phyloP scores from a whole-genome alignment of 495 filamentous ascomycete species.

The Penicillium roqueforti region DNA sequence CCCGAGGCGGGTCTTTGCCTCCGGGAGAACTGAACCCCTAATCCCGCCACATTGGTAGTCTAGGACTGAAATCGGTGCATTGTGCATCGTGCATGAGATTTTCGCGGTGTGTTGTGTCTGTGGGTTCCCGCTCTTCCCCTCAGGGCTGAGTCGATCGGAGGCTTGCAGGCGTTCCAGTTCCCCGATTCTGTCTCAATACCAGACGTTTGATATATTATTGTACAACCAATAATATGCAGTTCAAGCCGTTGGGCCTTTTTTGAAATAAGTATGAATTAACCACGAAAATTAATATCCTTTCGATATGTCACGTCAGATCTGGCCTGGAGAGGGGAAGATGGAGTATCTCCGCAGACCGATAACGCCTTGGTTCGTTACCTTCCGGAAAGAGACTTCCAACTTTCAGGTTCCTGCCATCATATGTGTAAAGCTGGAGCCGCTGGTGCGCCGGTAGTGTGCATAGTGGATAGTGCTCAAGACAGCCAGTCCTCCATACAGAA shows the following conservation, averaged over 20 bases:
- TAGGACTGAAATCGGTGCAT: background rate
- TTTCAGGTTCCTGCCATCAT: background rate
- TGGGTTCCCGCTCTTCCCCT: constrained; percentile 1
- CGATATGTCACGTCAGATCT: background rate
- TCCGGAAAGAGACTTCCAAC: background rate
- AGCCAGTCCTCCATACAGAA: background rate
- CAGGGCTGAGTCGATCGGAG: constrained; percentile 6
- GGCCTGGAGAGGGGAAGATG: background rate
- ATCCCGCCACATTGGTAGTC: constrained; percentile 18
- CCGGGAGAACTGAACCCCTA: constrained; percentile 4
- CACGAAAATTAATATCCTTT: background rate
- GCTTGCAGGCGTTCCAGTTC: background rate
- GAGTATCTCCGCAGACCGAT: background rate
- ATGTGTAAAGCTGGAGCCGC: background rate
- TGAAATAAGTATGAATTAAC: background rate
- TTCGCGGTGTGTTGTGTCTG: background rate
- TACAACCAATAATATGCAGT: background rate
- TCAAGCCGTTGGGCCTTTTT: background rate
- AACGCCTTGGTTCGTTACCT: background rate
- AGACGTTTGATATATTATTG: background rate
- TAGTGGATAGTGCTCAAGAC: background rate
- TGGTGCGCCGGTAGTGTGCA: background rate
- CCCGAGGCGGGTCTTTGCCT: constrained; percentile 5
- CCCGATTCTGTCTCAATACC: background rate
- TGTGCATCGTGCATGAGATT: background rate